These are phyloP conservation scores for Sindora glabra DNA, from an alignment of 306 rosid genomes.

Conservation along the genomic window DNA sequence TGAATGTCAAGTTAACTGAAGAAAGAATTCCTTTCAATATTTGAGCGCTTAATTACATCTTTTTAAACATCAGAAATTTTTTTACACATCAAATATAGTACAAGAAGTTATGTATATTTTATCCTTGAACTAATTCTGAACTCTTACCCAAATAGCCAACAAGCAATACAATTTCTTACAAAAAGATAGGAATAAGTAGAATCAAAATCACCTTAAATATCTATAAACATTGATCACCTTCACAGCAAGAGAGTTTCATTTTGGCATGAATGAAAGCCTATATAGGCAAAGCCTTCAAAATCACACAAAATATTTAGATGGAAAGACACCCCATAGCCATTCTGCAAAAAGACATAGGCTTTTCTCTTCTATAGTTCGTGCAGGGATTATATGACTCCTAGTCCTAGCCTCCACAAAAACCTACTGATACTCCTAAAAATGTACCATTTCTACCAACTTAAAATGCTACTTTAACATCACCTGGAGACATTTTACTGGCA, in stretches of 20 bases:
- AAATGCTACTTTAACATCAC: constrained; percentile 12
- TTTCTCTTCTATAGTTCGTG: constrained; percentile 2
- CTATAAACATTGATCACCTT: neutral
- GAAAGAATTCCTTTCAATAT: too few relatives aligned
- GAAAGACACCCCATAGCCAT: constrained; percentile 16
- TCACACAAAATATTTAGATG: neutral
- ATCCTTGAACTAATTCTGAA: too few relatives aligned
- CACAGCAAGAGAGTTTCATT: neutral
- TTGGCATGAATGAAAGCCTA: neutral
- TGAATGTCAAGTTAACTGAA: too few relatives aligned
- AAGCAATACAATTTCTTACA: too few relatives aligned
- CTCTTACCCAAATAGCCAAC: too few relatives aligned
- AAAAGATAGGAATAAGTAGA: too few relatives aligned
- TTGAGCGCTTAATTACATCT: too few relatives aligned
- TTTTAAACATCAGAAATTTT: too few relatives aligned
- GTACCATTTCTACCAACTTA: constrained; percentile 11
- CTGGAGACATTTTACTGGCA: neutral
- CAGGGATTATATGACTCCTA: neutral
- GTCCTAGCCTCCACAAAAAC: constrained; percentile 1
- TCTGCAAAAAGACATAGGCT: constrained; percentile 19
- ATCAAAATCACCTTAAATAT: too few relatives aligned
- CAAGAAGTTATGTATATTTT: too few relatives aligned
- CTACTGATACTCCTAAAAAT: neutral
- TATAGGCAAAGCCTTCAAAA: neutral
- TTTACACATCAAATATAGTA: too few relatives aligned